phyloP scores from a whole-genome alignment of 768 basidiomycete species.

The Hortiboletus campestris region DNA sequence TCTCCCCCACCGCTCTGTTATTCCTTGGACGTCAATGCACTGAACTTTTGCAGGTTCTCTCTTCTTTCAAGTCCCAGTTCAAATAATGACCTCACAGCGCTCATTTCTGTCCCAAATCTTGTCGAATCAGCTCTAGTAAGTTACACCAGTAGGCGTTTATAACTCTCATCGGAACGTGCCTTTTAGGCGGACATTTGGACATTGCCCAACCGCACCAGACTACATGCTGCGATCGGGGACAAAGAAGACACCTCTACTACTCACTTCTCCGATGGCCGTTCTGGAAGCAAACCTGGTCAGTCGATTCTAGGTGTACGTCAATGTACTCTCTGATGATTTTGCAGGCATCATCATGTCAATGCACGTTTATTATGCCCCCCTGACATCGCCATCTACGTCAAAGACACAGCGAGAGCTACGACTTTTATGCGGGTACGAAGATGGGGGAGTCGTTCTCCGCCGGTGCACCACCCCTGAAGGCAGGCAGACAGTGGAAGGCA shows the following conservation, averaged over 20 bases:
- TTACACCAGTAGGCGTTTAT: not conserved
- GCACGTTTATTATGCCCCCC: slow-evolving; percentile 51
- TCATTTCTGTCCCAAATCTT: slow-evolving; percentile 84
- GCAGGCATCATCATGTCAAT: slow-evolving; percentile 89
- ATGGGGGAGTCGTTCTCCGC: slow-evolving; percentile 77
- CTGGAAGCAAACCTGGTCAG: slow-evolving; percentile 56
- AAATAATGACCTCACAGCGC: slow-evolving; percentile 32
- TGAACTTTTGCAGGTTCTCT: slow-evolving; percentile 92
- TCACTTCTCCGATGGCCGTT: slow-evolving; percentile 42
- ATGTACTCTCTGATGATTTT: not conserved
- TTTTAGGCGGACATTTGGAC: slow-evolving; percentile 84
- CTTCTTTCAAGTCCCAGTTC: slow-evolving; percentile 40
- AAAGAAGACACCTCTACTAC: slow-evolving; percentile 31
- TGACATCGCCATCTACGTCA: slow-evolving; percentile 33
- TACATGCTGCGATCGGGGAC: slow-evolving; percentile 86
- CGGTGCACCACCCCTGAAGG: slow-evolving; percentile 40
- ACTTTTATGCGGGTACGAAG: slow-evolving; percentile 79
- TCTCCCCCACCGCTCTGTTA: slow-evolving; percentile 53
- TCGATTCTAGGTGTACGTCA: not conserved
- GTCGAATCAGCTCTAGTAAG: slow-evolving; percentile 82
- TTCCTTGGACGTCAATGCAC: slow-evolving; percentile 85
- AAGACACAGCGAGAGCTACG: slow-evolving; percentile 43
- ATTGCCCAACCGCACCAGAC: slow-evolving; percentile 60
- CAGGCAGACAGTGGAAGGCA: slow-evolving; percentile 55
- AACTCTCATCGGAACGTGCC: not conserved